Base-by-base conservation (phyloP, 352 stramenopile species). In the Pythium aphanidermatum region DNA sequence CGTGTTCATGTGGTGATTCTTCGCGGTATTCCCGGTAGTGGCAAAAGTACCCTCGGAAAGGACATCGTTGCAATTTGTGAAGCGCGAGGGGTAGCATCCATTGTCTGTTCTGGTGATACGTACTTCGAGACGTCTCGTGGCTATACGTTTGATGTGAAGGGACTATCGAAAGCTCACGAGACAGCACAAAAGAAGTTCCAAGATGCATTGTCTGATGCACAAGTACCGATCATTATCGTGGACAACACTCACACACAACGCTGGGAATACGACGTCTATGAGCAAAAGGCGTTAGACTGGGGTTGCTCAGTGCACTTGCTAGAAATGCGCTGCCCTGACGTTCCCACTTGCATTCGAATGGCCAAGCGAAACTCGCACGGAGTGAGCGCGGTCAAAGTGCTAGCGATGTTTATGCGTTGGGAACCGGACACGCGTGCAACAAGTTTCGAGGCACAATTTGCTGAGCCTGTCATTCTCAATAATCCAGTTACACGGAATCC, bases 241-340 rank as follows among this genome's bases (percentile, higher is more conserved):
- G 78, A 90, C 46, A 90, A 90, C 41, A 88, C 78, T 0, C 73
- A 74, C 44, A 86, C 76, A 2, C 74, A 83, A 44, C 42, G 37
- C 20, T 86, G 78, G 76, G 78, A 87, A 48, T 90, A 83, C 30
- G 64, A 72, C 16, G 26, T 55, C 14, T 90, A 90, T 26, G 65
- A 76, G 26, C 13, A 49, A 14, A n/a, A 16, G 4, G 47, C 55
- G 2, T 13, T 6, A 0, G 24, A 47, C 11, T 25, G 42, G 2
- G 21, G 25, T 9, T 30, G 14, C 5, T 3, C 9, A 0, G 17
- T 58, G 14, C 47, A 63, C 21, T n/a, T 63, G 16, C 26, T 90
- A 19, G 73, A 90, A 44, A 76, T 87, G 65, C 60, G 46, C 17
- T 86, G 75, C 42, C 23, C 39, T 0, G 68, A 86, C 35, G 40